These are phyloP conservation scores for Penicillium malachiteum DNA, from an alignment of 495 filamentous ascomycete genomes.

Conservation along the genomic window DNA sequence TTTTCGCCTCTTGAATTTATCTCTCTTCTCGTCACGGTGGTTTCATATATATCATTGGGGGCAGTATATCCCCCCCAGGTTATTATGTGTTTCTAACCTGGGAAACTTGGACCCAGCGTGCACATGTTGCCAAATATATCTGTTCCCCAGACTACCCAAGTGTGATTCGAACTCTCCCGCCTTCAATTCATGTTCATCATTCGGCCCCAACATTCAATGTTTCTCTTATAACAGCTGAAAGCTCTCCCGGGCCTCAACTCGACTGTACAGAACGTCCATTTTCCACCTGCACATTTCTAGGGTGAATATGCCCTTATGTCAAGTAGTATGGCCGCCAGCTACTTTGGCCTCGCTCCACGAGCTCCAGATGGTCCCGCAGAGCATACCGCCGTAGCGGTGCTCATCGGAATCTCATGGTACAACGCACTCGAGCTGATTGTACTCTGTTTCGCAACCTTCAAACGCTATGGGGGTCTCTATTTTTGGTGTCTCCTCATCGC, in stretches of 20 bases:
- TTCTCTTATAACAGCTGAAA: not conserved
- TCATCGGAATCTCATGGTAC: conserved; percentile 48
- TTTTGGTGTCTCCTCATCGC: conserved; percentile 54
- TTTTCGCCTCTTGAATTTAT: conserved; percentile 15
- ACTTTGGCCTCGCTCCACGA: conserved; percentile 26
- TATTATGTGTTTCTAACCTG: not conserved
- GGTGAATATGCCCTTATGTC: conserved; percentile 28
- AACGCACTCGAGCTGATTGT: conserved; percentile 49
- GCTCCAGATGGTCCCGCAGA: conserved; percentile 10
- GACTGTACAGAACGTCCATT: not conserved
- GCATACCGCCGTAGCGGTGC: conserved; percentile 27
- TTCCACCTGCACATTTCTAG: not conserved
- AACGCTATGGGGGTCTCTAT: conserved; percentile 48
- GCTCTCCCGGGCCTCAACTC: not conserved
- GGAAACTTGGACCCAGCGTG: no score
- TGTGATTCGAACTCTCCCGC: not conserved
- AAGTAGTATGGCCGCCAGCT: conserved; percentile 14
- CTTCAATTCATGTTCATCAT: conserved; percentile 2
- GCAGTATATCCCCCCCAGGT: not conserved
- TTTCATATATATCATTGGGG: not conserved
- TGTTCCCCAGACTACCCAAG: no score
- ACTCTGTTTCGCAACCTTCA: conserved; percentile 51
- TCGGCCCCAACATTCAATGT: not conserved
- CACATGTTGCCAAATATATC: no score
- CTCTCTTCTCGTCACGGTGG: conserved; percentile 13